Percentiles rank a stretch among this genome's conserved stretches.
Evolutionary conservation across 768 basidiomycete species (phyloP).

Genomic region (Suillus lakei): DNA sequence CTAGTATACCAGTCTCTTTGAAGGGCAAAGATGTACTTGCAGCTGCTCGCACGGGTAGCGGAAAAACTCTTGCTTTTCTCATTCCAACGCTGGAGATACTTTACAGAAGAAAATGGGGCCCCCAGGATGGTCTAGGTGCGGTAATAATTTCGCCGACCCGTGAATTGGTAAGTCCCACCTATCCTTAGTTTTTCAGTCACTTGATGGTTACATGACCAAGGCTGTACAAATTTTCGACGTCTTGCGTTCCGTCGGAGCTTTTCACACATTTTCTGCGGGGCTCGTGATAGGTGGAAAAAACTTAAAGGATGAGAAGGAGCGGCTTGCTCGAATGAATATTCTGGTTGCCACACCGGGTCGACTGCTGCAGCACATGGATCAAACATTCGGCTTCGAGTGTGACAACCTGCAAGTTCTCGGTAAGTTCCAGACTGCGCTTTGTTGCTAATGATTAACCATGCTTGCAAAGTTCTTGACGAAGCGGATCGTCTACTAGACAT

Average conservation of each 20-base stretch:
- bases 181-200: neutral
- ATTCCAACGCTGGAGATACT: constrained; percentile 69
- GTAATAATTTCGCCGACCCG: constrained; percentile 93
- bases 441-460: constrained; percentile 29
- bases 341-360: constrained; percentile 97
- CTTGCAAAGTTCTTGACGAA: constrained; percentile 78
- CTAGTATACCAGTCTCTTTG: constrained; percentile 62
- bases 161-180: constrained; percentile 68
- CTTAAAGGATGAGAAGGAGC: constrained; percentile 88
- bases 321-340: constrained; percentile 94
- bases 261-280: constrained; percentile 92
- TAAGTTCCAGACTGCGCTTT: constrained; percentile 39
- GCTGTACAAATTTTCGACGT: constrained; percentile 99
- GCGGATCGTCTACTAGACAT: constrained; percentile 96
- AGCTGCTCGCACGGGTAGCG: constrained; percentile 73
- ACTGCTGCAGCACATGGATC: constrained; percentile 96
- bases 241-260: constrained; percentile 88
- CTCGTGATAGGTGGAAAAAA: constrained; percentile 97
- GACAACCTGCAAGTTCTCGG: constrained; percentile 91
- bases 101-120: constrained; percentile 71
- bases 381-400: constrained; percentile 93
- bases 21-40: constrained; percentile 71
- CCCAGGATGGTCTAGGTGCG: constrained; percentile 80
- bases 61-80: constrained; percentile 77
- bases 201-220: constrained; percentile 42